Evolutionary conservation across 2,329 filamentous ascomycete species (phyloP).

Genomic region (Aspergillaceae sp.): DNA sequence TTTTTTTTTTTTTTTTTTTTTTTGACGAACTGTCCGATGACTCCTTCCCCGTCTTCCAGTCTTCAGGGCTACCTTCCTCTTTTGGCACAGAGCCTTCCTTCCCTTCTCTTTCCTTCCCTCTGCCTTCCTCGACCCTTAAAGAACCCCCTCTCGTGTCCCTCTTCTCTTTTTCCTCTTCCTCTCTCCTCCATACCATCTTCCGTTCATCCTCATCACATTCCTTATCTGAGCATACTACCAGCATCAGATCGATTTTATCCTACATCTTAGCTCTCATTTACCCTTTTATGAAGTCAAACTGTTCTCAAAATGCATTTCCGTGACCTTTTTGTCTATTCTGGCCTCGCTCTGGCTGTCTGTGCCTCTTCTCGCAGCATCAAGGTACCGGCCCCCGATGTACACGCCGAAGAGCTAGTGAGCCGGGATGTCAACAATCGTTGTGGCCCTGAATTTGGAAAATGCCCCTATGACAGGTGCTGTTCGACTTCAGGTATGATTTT

Average conservation of each 20-base stretch:
- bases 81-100: not conserved
- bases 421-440: constrained; percentile 22
- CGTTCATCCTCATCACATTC: constrained; percentile 3
- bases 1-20: not conserved
- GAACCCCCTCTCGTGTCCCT: not conserved
- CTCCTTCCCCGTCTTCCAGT: not conserved
- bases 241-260: constrained; percentile 12
- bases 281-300: constrained; percentile 2
- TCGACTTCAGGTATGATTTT: constrained; percentile 27
- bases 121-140: not conserved
- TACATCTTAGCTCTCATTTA: constrained; percentile 13
- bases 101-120: not conserved
- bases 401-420: constrained; percentile 4
- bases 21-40: not conserved
- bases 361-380: constrained; percentile 7
- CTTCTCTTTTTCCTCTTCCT: not conserved
- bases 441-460: constrained; percentile 27
- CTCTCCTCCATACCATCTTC: constrained; percentile 1
- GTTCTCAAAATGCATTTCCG: constrained; percentile 15
- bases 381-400: not conserved
- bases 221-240: constrained; percentile 3
- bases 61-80: not conserved
- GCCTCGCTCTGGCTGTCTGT: constrained; percentile 7
- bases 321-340: constrained; percentile 6
- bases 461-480: constrained; percentile 30